Evolutionary conservation across 768 basidiomycete genomes (phyloP), one percentile per base, ranked within the genome.

Genomic region (Crassisporium funariophilum): DNA sequence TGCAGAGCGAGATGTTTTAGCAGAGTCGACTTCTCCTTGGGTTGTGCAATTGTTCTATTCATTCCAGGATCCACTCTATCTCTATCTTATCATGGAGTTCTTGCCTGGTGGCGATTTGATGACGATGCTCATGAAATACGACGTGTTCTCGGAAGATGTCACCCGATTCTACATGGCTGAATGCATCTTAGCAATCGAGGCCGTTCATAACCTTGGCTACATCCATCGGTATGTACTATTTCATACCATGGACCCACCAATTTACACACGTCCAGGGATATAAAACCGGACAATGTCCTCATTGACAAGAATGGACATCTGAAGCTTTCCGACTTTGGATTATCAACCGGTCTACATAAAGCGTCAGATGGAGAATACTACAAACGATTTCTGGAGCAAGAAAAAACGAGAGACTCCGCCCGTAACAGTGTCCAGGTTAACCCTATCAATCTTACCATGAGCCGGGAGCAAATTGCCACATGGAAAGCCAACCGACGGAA

Each of bases 91-190:
- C 74, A 99, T 99, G 95, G 79, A 79, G 54, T 81, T 81, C 56
- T 75, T 84, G 35, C 82, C 83, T 27, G 95, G 95, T 35, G 95
- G 95, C n/a, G 95, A 99, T 65, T 75, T 99, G 53, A 98, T 99
- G 95, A 98, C 97, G 10, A 99, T 98, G 95, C 75, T 99, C 57
- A 99, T 99, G 87, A 98, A 98, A 69, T 98, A 99, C 69, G 95
- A 98, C 66, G 89, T 95, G 6, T 98, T 98, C 72, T 92, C 91
- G 5, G 97, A 98, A 68, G 95, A 98, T 63, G 95, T 98, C 27
- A 95, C 93, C 22, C 86, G 95, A 48, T 98, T 99, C 71, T 99
- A 99, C 68, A 97, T 99, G 83, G 95, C 95, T 19, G 95, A 99
- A 68, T 97, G 94, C 64, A 91, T 98, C 50, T 78, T 98, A 20